Base-by-base conservation (phyloP, 2,329 filamentous ascomycete species). In the Sporothrix luriei region DNA sequence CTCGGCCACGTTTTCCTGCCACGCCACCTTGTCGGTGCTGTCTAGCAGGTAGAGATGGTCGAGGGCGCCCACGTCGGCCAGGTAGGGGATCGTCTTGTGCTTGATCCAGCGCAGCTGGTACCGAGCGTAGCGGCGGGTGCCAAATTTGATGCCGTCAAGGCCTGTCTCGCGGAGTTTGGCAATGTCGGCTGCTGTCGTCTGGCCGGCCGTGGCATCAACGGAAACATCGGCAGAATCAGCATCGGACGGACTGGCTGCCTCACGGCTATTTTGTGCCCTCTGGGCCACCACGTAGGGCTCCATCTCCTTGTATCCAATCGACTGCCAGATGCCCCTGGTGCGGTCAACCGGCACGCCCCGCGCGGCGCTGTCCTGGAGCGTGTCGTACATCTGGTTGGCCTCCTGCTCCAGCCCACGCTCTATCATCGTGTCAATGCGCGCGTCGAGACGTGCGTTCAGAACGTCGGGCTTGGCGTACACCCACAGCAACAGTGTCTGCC, bases 261-360 rank as follows among this genome's bases (percentile, higher is more conserved):
- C 52, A 24, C 54, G 29, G n/a, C 14, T 29, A 9, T 64, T 24
- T 2, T 14, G 40, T 6, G 54, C 55, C 26, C 61, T 54, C 7
- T 61, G 38, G 11, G 73, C 73, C 24, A 40, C 54, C 29, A 94
- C 80, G 75, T 93, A 97, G 0, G 87, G 84, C 70, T 91, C 85
- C 76, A 98, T 91, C 76, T 99, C 93, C 77, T 96, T 97, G 80
- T 93, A 97, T 0, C 95, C 95, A 72, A 99, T 99, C 0, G 94
- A 95, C 68, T 97, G 91, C 93, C 94, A 99, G 55, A 99, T 96
- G 0, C 95, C 96, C 68, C 89, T 88, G 1, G 87, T 91, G 73
- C 88, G 84, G 76, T 98, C 93, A 1, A 95, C 79, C 0, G 78
- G 73, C 1, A 82, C 78, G 0, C 88, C 90, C 1, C 80, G 75